Evolutionary conservation across 2,329 filamentous ascomycete species (phyloP).

Genomic region (Beauveria sp.): DNA sequence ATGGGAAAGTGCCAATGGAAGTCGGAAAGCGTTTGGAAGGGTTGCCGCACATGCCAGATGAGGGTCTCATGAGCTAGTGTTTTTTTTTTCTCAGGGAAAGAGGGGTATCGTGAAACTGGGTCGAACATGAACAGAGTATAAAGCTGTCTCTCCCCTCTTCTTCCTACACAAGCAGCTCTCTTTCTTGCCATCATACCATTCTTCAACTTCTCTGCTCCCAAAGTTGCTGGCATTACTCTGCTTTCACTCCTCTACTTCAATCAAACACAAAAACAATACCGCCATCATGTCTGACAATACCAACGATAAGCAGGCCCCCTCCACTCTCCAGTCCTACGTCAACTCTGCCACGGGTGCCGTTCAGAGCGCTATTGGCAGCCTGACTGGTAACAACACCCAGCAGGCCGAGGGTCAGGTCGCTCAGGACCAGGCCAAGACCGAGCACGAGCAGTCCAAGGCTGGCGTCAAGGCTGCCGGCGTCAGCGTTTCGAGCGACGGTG

Average conservation of each 20-base stretch:
- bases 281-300: constrained; percentile 25
- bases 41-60: neutral
- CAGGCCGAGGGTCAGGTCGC: constrained; percentile 57
- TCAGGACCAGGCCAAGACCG: constrained; percentile 56
- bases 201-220: neutral
- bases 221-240: neutral
- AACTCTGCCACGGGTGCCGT: constrained; percentile 66
- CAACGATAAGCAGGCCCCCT: constrained; percentile 36
- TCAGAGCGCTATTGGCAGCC: constrained; percentile 61
- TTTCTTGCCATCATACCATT: neutral
- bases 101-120: constrained; percentile 4
- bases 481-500: constrained; percentile 62
- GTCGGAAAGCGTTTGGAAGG: neutral
- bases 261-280: neutral
- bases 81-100: neutral
- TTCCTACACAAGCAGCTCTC: neutral
- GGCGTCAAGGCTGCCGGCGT: constrained; percentile 66
- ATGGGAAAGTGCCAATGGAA: neutral
- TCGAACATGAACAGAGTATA: constrained; percentile 1
- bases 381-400: constrained; percentile 67
- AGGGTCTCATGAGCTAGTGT: neutral
- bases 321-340: constrained; percentile 71
- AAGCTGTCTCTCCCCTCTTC: neutral
- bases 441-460: constrained; percentile 69
- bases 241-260: neutral